These are phyloP conservation scores for Cocos nucifera DNA, from an alignment of 176 grass and related monocot species.

Conservation along the genomic window DNA sequence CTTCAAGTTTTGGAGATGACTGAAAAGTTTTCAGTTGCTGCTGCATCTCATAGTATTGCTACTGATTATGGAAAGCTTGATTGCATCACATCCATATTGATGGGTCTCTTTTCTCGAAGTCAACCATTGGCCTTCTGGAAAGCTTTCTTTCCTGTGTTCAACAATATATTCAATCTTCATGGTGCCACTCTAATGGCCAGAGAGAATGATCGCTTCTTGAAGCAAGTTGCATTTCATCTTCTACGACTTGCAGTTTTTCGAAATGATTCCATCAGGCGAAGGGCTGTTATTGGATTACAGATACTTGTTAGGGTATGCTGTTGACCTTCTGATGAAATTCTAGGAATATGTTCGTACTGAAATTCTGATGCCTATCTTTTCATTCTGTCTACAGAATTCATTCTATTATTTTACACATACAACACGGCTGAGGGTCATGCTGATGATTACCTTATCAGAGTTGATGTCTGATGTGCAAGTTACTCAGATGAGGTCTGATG, in stretches of 20 bases:
- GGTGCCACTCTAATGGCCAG: constrained; percentile 87
- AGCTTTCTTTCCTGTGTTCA: constrained; percentile 69
- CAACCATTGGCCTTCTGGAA: constrained; percentile 91
- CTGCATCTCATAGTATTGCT: constrained; percentile 65
- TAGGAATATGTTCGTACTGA: constrained; percentile 14
- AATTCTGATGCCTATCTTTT: constrained; percentile 39
- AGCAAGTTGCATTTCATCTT: constrained; percentile 98
- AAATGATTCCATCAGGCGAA: constrained; percentile 79
- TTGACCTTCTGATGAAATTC: constrained; percentile 22
- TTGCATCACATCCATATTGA: constrained; percentile 80
- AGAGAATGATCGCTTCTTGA: constrained; percentile 98
- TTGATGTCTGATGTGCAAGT: constrained; percentile 97
- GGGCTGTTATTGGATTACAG: constrained; percentile 77
- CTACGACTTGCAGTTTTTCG: constrained; percentile 86
- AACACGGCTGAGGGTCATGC: constrained; percentile 88
- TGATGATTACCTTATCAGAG: constrained; percentile 97
- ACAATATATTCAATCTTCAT: constrained; percentile 83
- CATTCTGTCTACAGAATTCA: constrained; percentile 46
- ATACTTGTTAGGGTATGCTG: constrained; percentile 90
- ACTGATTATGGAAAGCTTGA: constrained; percentile 94
- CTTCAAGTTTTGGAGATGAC: constrained; percentile 86
- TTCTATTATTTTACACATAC: constrained; percentile 92
- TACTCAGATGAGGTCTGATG: constrained; percentile 92
- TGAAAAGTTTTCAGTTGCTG: constrained; percentile 83
- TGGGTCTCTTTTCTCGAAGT: constrained; percentile 76